These are phyloP conservation scores for Thelonectria olida DNA, from an alignment of 2,329 filamentous ascomycete genomes.

Conservation along the genomic window DNA sequence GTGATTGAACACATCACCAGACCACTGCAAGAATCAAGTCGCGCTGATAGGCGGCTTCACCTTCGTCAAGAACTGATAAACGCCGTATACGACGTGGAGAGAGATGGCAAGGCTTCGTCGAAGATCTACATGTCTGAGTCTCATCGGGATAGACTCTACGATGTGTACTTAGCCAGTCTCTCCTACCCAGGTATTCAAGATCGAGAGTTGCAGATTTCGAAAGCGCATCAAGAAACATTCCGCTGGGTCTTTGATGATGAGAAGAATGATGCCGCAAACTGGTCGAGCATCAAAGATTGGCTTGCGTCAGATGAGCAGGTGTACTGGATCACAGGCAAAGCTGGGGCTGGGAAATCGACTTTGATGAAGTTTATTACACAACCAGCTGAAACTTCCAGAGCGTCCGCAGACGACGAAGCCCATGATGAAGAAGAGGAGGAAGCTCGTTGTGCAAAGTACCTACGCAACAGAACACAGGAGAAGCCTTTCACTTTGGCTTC, in stretches of 20 bases:
- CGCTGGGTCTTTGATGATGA: not conserved
- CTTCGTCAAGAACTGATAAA: not conserved
- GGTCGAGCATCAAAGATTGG: not conserved
- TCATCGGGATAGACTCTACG: not conserved
- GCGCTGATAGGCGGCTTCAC: not conserved
- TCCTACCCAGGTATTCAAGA: slow-evolving; percentile 20
- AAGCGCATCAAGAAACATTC: not conserved
- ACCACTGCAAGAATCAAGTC: not conserved
- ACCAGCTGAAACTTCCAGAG: not conserved
- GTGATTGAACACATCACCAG: slow-evolving; percentile 1
- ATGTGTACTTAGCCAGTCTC: slow-evolving; percentile 2
- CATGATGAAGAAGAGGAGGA: not conserved
- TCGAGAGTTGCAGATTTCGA: slow-evolving; percentile 15
- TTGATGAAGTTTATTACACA: slow-evolving; percentile 1
- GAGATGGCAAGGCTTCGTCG: not conserved
- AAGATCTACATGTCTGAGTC: not conserved
- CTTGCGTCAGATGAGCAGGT: not conserved
- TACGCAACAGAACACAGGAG: not conserved
- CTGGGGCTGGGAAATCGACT: not conserved
- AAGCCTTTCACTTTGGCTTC: not conserved
- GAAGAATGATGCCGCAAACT: not conserved
- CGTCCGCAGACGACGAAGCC: no score
- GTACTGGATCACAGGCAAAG: slow-evolving; percentile 4
- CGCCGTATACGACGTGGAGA: not conserved
- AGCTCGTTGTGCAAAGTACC: not conserved